Percentiles rank a stretch among this genome's conserved stretches.
Evolutionary conservation across 2,329 filamentous ascomycete genomes (phyloP).

Genomic region (Cylindrodendrum hubeiense): DNA sequence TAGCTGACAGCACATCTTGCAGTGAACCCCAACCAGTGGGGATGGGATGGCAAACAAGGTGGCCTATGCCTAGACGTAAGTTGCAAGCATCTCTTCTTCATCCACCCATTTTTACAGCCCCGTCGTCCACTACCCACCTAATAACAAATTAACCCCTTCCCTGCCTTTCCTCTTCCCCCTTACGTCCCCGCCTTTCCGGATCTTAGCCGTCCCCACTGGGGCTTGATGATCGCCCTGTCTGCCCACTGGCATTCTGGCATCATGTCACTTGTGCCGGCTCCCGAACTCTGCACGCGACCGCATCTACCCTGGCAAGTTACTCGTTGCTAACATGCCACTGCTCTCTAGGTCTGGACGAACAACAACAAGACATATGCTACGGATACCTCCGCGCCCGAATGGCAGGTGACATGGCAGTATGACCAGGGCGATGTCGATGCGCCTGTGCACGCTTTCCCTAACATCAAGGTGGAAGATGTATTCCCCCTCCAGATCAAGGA

Average conservation of each 20-base stretch:
- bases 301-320: not conserved
- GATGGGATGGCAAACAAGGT: slow-evolving; percentile 55
- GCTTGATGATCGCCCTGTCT: not conserved
- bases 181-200: not conserved
- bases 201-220: slow-evolving; percentile 4
- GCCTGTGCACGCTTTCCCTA: slow-evolving; percentile 68
- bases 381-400: slow-evolving; percentile 59
- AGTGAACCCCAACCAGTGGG: slow-evolving; percentile 71
- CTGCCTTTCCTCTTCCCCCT: not conserved
- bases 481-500: slow-evolving; percentile 57
- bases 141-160: slow-evolving; percentile 1
- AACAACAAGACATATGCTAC: slow-evolving; percentile 65
- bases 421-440: slow-evolving; percentile 53
- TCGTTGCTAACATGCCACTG: slow-evolving; percentile 12
- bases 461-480: slow-evolving; percentile 60
- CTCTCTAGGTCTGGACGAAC: slow-evolving; percentile 58
- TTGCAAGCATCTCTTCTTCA: slow-evolving; percentile 25
- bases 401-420: slow-evolving; percentile 67
- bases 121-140: not conserved
- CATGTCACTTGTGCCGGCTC: slow-evolving; percentile 14
- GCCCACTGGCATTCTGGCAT: slow-evolving; percentile 1
- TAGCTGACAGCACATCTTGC: slow-evolving; percentile 29
- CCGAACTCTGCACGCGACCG: not conserved
- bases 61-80: slow-evolving; percentile 66
- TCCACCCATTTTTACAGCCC: slow-evolving; percentile 9